Percentiles rank a stretch among this genome's conserved stretches.
Conservation (phyloP, 352 stramenopile species). For the Discostella stelligera region DNA sequence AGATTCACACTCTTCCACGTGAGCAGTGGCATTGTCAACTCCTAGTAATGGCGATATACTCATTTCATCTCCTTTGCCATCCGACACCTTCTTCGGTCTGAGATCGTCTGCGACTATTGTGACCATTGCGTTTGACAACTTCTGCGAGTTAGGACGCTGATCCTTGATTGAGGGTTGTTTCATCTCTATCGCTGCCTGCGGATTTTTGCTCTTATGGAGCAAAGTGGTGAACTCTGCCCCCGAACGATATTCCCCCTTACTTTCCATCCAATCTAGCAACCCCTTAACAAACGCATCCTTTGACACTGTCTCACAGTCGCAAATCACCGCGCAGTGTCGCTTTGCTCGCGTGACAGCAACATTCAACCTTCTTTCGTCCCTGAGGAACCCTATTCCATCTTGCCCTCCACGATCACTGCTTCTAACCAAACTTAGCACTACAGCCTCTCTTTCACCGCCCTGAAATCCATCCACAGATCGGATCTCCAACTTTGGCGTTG, state of each 20-base stretch:
- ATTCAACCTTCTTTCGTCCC: slow-evolving; percentile 95
- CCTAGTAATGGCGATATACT: slow-evolving; percentile 14
- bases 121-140: not conserved
- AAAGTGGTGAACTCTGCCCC: slow-evolving; percentile 57
- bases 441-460: slow-evolving; percentile 95
- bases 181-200: slow-evolving; percentile 3
- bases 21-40: slow-evolving; percentile 53
- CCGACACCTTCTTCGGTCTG: slow-evolving; percentile 68
- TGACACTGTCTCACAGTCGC: slow-evolving; percentile 91
- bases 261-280: slow-evolving; percentile 91
- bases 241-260: slow-evolving; percentile 88
- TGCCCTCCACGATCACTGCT: slow-evolving; percentile 84
- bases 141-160: slow-evolving; percentile 13
- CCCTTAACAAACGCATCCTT: slow-evolving; percentile 89
- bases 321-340: slow-evolving; percentile 91
- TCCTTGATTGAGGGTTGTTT: slow-evolving; percentile 17
- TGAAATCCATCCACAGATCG: slow-evolving; percentile 96
- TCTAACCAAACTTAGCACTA: slow-evolving; percentile 97
- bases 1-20: slow-evolving; percentile 65
- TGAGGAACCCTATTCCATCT: slow-evolving; percentile 92
- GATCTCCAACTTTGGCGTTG: slow-evolving; percentile 82
- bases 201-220: not conserved
- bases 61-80: slow-evolving; percentile 55
- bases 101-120: slow-evolving; percentile 59
- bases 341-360: slow-evolving; percentile 96